Evolutionary conservation across 176 grass and related monocot genomes (phyloP).

Genomic region (Oryza meridionalis): DNA sequence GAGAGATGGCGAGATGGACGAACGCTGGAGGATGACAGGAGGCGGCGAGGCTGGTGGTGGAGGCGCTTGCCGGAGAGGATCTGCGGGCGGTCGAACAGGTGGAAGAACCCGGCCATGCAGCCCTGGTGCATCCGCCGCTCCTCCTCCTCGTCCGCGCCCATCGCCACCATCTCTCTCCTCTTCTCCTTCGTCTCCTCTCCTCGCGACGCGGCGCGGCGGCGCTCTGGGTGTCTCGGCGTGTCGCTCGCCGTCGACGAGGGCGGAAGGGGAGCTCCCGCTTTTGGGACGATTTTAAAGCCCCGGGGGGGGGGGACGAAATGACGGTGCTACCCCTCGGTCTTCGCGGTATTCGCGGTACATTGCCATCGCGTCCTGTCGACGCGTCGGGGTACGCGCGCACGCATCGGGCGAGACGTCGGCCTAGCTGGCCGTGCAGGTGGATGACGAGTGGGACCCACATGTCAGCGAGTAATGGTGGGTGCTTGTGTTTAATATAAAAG

Average conservation of each 20-base stretch:
- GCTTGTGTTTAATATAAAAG: constrained; percentile 11
- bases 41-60: constrained; percentile 39
- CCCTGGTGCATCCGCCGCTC: constrained; percentile 75
- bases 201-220: neutral
- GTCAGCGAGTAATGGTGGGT: neutral
- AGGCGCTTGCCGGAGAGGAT: constrained; percentile 54
- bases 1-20: neutral
- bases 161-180: constrained; percentile 31
- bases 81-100: constrained; percentile 83
- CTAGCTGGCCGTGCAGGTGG: neutral
- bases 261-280: constrained; percentile 44
- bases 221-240: neutral
- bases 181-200: neutral
- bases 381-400: constrained; percentile 22
- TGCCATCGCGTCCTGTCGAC: constrained; percentile 14
- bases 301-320: constrained; percentile 30
- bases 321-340: rapidly evolving
- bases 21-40: constrained; percentile 42
- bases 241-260: constrained; percentile 4
- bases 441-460: neutral
- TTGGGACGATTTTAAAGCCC: constrained; percentile 69
- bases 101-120: constrained; percentile 82
- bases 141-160: constrained; percentile 49
- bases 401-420: neutral
- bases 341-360: rapidly evolving